These are phyloP conservation scores for Fraxinus albicans DNA, from an alignment of 305 asterid genomes.

Conservation along the genomic window DNA sequence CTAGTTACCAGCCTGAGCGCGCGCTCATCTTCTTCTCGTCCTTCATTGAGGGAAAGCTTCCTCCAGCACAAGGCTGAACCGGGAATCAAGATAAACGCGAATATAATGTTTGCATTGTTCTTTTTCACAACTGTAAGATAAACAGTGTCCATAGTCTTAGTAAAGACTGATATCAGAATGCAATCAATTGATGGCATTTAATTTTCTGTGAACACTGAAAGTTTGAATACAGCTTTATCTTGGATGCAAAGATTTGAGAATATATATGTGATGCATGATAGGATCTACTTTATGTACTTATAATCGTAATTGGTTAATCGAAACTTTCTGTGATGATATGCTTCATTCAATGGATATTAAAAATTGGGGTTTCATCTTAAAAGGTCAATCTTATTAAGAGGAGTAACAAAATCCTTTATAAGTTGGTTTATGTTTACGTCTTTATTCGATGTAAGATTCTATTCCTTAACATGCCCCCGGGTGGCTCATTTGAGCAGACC, in stretches of 20 bases:
- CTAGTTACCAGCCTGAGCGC: slow-evolving; percentile 63
- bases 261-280: neutral
- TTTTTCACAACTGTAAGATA: neutral
- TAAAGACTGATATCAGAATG: neutral
- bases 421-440: too few relatives aligned
- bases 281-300: neutral
- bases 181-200: neutral
- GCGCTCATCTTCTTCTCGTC: slow-evolving; percentile 48
- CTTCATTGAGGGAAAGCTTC: slow-evolving; percentile 50
- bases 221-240: neutral
- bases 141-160: neutral
- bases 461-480: too few relatives aligned
- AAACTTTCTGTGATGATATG: neutral
- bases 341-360: neutral
- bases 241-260: neutral
- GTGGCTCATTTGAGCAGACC: too few relatives aligned
- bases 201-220: neutral
- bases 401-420: too few relatives aligned
- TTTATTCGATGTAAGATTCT: too few relatives aligned
- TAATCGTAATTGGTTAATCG: neutral
- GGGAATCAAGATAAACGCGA: neutral
- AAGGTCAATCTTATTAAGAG: too few relatives aligned
- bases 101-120: neutral
- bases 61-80: slow-evolving; percentile 18
- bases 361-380: too few relatives aligned